Percentiles rank a stretch among this genome's conserved stretches.
These are phyloP conservation scores for Eimeria falciformis DNA, from an alignment of 169 alveolate genomes.

Conservation along the genomic window DNA sequence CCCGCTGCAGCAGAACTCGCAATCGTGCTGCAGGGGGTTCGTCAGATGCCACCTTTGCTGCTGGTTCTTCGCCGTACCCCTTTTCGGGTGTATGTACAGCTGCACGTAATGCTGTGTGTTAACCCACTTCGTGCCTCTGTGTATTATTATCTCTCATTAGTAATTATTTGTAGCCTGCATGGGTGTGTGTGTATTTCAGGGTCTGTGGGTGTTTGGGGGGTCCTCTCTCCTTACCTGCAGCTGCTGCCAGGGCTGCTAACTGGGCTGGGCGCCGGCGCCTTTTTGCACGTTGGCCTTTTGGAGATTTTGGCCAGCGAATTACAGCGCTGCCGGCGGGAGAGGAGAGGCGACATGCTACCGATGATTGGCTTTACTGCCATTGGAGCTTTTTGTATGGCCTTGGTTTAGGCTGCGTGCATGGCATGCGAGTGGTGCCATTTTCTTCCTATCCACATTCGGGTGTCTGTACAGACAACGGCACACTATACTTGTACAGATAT, in stretches of 20 bases:
- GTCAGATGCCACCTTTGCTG: too few relatives aligned
- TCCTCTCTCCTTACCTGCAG: too few relatives aligned
- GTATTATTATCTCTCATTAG: not conserved
- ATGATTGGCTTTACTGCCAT: slow-evolving; percentile 14
- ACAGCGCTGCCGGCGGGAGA: slow-evolving; percentile 53
- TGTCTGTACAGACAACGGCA: too few relatives aligned
- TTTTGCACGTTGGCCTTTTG: slow-evolving; percentile 66
- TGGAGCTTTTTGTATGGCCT: slow-evolving; percentile 35
- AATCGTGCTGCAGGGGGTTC: too few relatives aligned
- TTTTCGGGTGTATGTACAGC: not conserved
- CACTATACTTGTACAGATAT: too few relatives aligned
- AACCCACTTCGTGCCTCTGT: not conserved
- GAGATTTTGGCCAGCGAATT: slow-evolving; percentile 64
- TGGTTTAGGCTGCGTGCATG: too few relatives aligned
- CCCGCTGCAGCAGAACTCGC: too few relatives aligned
- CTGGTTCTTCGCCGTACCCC: too few relatives aligned
- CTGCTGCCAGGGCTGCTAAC: slow-evolving; percentile 47
- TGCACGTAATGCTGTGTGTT: too few relatives aligned
- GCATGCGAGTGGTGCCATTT: too few relatives aligned
- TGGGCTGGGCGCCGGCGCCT: slow-evolving; percentile 70
- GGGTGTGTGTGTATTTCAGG: not conserved
- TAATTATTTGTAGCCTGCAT: not conserved
- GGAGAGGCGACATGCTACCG: slow-evolving; percentile 1
- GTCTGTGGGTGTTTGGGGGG: not conserved
- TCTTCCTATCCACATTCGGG: too few relatives aligned